phyloP scores from a whole-genome alignment of 2,329 filamentous ascomycete species.

The Waltergamsia citrina region DNA sequence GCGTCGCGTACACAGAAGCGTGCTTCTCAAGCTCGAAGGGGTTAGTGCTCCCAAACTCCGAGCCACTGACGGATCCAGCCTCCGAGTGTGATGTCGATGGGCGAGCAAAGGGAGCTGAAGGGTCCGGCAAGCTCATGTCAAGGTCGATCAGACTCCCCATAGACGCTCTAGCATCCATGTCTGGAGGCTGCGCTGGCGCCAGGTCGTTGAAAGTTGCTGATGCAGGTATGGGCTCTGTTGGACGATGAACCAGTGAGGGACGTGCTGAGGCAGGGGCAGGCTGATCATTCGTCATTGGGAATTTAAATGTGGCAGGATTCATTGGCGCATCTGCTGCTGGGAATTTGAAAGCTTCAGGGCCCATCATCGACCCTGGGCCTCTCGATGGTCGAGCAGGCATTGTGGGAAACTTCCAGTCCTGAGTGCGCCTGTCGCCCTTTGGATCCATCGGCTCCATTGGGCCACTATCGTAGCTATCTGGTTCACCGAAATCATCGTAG shows the following conservation, averaged over 20 bases:
- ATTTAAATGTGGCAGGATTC: constrained; percentile 43
- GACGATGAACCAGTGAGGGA: constrained; percentile 37
- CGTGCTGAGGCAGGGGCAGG: constrained; percentile 20
- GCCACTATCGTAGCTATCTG: constrained; percentile 20
- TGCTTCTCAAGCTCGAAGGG: constrained; percentile 58
- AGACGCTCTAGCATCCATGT: constrained; percentile 29
- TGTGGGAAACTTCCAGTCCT: constrained; percentile 50
- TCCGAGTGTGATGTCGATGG: constrained; percentile 54
- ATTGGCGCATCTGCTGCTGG: constrained; percentile 32
- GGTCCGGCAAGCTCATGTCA: constrained; percentile 44
- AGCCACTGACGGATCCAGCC: constrained; percentile 43
- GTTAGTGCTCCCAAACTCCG: constrained; percentile 43
- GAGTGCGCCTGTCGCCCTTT: constrained; percentile 39
- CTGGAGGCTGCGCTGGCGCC: constrained; percentile 20
- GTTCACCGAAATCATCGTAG: constrained; percentile 36
- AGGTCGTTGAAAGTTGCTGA: constrained; percentile 32
- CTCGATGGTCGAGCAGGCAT: constrained; percentile 40
- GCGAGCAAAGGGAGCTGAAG: constrained; percentile 37
- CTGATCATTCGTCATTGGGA: constrained; percentile 19
- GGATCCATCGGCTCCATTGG: constrained; percentile 47
- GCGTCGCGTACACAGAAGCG: constrained; percentile 40
- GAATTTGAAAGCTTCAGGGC: constrained; percentile 42
- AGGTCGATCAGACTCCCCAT: constrained; percentile 41
- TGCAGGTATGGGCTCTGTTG: constrained; percentile 38
- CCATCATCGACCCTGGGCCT: too few relatives aligned